phyloP scores from a whole-genome alignment of 371 early-diverging fungal genomes.

The Lichtheimia hyalospora region DNA sequence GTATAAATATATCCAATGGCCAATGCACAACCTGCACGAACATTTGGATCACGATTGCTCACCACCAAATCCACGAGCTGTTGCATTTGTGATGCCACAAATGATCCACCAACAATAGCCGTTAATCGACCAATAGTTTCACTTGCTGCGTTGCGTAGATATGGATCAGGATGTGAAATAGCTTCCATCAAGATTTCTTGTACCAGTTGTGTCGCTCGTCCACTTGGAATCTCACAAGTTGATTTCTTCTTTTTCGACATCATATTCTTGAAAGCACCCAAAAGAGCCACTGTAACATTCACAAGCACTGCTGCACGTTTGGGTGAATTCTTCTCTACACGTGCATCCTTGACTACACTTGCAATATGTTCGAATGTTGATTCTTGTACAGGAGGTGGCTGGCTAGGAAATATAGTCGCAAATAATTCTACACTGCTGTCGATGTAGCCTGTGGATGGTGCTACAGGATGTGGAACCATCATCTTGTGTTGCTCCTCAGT shows the following conservation, averaged over 20 bases:
- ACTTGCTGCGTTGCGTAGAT: conserved; percentile 75
- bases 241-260: conserved; percentile 41
- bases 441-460: conserved; percentile 42
- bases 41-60: conserved; percentile 90
- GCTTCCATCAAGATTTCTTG: conserved; percentile 68
- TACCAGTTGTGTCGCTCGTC: conserved; percentile 47
- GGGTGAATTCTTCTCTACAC: conserved; percentile 72
- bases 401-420: conserved; percentile 64
- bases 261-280: conserved; percentile 67
- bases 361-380: conserved; percentile 74
- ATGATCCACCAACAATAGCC: conserved; percentile 69
- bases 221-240: conserved; percentile 34
- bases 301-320: conserved; percentile 76
- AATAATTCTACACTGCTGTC: conserved; percentile 66
- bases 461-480: conserved; percentile 30
- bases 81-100: conserved; percentile 82
- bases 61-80: conserved; percentile 86
- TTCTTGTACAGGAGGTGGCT: conserved; percentile 73
- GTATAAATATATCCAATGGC: conserved; percentile 90
- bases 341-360: conserved; percentile 60
- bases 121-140: conserved; percentile 85
- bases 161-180: conserved; percentile 70
- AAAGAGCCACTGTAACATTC: conserved; percentile 74
- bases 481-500: conserved; percentile 2
- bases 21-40: conserved; percentile 88